Percentiles rank a stretch among this genome's conserved stretches.
These are phyloP conservation scores for Ganoderma lingzhi DNA, from an alignment of 1,284 basidiomycete species.

Conservation along the genomic window DNA sequence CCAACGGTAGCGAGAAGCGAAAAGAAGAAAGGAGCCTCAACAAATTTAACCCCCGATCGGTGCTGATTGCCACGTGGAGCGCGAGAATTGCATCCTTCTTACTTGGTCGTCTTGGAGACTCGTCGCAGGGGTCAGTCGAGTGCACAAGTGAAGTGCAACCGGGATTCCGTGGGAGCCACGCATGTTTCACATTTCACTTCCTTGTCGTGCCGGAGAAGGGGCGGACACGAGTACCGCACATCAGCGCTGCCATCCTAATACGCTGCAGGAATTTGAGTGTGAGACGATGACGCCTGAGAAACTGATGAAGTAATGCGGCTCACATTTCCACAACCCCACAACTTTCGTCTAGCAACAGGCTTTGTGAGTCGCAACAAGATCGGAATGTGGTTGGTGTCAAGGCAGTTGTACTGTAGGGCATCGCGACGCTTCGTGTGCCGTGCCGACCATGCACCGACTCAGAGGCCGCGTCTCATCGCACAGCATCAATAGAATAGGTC, in stretches of 20 bases:
- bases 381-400: not conserved
- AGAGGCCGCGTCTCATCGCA: not conserved
- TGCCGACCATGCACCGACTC: not conserved
- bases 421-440: not conserved
- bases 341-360: not conserved
- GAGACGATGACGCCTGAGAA: not conserved
- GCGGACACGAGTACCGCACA: not conserved
- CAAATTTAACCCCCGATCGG: not conserved
- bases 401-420: not conserved
- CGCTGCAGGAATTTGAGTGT: not conserved
- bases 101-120: not conserved
- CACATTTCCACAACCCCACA: not conserved
- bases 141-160: not conserved
- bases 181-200: not conserved
- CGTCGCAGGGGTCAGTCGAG: not conserved
- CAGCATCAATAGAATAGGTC: not conserved
- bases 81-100: not conserved
- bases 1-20: not conserved
- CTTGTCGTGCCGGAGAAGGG: not conserved
- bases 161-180: not conserved
- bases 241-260: not conserved
- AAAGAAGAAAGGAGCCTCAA: not conserved
- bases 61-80: not conserved
- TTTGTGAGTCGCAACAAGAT: conserved; percentile 2
- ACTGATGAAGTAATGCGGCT: not conserved